These are phyloP conservation scores for Pleurotus pulmonarius DNA, from an alignment of 768 basidiomycete species.

Conservation along the genomic window DNA sequence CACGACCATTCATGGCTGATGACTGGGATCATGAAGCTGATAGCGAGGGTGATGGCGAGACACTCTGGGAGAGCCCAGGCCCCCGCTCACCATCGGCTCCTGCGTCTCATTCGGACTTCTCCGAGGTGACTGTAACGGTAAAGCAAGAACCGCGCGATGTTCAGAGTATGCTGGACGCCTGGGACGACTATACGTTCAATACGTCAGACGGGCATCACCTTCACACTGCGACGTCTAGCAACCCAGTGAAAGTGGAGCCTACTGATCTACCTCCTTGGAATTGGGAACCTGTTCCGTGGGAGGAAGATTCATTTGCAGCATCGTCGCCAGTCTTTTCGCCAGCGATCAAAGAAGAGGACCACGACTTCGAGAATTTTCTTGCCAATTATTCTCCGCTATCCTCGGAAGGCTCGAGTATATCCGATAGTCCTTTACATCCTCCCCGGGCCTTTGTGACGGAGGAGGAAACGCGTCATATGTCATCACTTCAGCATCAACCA, in stretches of 20 bases:
- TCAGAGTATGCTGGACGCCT: slow-evolving; percentile 62
- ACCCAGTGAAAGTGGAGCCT: slow-evolving; percentile 40
- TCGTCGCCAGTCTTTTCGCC: neutral
- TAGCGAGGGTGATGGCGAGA: slow-evolving; percentile 52
- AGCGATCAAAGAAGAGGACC: slow-evolving; percentile 44
- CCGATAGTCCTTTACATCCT: neutral
- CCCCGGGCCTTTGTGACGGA: neutral
- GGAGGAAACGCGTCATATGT: neutral
- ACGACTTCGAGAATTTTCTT: slow-evolving; percentile 35
- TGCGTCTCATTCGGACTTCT: slow-evolving; percentile 26
- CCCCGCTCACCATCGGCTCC: slow-evolving; percentile 61
- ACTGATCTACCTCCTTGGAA: slow-evolving; percentile 35
- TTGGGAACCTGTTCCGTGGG: slow-evolving; percentile 30
- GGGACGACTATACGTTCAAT: slow-evolving; percentile 53
- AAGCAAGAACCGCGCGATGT: slow-evolving; percentile 64
- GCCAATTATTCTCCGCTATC: slow-evolving; percentile 22
- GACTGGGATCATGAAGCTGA: slow-evolving; percentile 49
- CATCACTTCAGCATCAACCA: slow-evolving; percentile 11
- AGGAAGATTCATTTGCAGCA: slow-evolving; percentile 21
- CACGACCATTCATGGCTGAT: slow-evolving; percentile 28
- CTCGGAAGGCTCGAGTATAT: slow-evolving; percentile 15
- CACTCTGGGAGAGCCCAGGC: slow-evolving; percentile 60
- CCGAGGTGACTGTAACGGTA: slow-evolving; percentile 25
- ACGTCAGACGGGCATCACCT: slow-evolving; percentile 37
- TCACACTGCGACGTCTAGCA: slow-evolving; percentile 32